These are phyloP conservation scores for Bassia scoparia DNA, from an alignment of 148 eudicot species.

Conservation along the genomic window DNA sequence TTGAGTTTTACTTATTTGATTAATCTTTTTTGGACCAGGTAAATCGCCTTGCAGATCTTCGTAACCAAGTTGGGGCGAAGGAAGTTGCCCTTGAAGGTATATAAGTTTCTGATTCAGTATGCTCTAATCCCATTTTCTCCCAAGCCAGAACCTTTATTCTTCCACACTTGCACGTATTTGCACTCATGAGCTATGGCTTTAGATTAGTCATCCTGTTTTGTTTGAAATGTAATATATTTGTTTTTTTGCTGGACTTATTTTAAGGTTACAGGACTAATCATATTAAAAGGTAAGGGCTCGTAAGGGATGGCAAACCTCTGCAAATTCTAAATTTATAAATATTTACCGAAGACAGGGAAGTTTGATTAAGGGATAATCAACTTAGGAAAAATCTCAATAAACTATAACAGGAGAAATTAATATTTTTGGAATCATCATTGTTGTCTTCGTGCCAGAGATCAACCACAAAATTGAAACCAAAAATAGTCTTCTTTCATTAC, in stretches of 20 bases:
- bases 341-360: background rate
- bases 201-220: background rate
- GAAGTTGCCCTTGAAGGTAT: slow-evolving; percentile 80
- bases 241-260: background rate
- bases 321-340: background rate
- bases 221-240: background rate
- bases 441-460: no score
- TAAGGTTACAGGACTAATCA: no score
- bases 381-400: background rate
- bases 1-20: background rate
- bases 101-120: slow-evolving; percentile 5
- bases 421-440: slow-evolving; percentile 7
- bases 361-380: background rate
- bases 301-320: background rate
- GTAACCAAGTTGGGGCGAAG: slow-evolving; percentile 60
- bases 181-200: no score
- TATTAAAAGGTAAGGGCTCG: no score
- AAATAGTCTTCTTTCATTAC: background rate
- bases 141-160: background rate
- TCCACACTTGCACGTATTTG: background rate
- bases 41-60: slow-evolving; percentile 62
- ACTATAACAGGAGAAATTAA: background rate
- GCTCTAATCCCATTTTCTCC: background rate
- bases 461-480: no score
- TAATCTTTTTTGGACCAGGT: slow-evolving; percentile 40